These are phyloP conservation scores for Ophiocordyceps camponoti-saundersi DNA, from an alignment of 2,329 filamentous ascomycete genomes.

Conservation along the genomic window DNA sequence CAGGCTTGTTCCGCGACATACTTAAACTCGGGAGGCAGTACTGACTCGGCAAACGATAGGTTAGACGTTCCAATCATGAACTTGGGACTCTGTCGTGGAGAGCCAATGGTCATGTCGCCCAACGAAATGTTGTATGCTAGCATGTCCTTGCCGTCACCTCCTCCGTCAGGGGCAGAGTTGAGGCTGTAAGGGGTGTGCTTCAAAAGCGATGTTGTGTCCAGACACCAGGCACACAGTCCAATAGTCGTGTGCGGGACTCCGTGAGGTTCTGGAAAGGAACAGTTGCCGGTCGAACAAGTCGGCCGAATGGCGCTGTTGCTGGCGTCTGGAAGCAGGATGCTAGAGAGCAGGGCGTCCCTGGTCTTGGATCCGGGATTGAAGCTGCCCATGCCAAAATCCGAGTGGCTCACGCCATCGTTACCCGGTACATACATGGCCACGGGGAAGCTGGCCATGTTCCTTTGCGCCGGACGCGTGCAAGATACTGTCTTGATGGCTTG, in stretches of 20 bases:
- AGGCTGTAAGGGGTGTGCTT: background rate
- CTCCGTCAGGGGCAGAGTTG: background rate
- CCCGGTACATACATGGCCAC: background rate
- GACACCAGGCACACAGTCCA: background rate
- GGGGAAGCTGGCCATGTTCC: background rate
- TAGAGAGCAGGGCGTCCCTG: background rate
- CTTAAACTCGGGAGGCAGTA: background rate
- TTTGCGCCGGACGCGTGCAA: background rate
- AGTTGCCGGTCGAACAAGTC: background rate
- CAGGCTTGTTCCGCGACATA: background rate
- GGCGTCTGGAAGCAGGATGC: background rate
- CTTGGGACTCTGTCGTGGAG: no score
- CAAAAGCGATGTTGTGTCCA: background rate
- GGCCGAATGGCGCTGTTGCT: background rate
- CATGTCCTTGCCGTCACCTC: background rate
- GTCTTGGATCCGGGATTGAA: background rate
- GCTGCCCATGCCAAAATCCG: no score
- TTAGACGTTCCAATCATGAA: background rate
- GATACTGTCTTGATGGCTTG: background rate
- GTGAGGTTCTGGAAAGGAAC: background rate
- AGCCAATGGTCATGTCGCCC: no score
- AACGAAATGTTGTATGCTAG: no score
- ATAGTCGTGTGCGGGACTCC: background rate
- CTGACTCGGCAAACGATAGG: background rate
- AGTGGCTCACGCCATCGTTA: background rate